phyloP scores from a whole-genome alignment of 2,329 filamentous ascomycete species.

The Hypoxylon sp. region DNA sequence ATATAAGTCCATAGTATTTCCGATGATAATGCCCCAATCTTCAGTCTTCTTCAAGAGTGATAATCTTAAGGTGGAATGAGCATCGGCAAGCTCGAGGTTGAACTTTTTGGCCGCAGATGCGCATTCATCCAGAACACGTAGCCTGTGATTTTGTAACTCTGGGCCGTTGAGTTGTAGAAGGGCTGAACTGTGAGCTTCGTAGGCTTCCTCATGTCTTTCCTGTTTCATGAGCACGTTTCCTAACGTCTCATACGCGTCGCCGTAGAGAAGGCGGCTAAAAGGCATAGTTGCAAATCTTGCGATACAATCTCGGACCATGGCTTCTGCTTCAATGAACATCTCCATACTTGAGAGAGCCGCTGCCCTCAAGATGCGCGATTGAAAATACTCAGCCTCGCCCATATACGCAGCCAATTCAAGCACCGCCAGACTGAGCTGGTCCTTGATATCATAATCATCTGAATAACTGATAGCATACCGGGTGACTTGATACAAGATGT shows the following conservation, averaged over 20 bases:
- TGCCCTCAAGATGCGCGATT: neutral
- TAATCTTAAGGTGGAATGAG: conserved; percentile 6
- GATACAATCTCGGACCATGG: conserved; percentile 4
- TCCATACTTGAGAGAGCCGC: neutral
- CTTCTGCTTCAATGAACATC: neutral
- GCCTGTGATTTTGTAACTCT: neutral
- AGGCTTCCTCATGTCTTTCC: conserved; percentile 21
- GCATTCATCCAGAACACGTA: neutral
- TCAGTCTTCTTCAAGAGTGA: neutral
- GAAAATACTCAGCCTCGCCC: neutral
- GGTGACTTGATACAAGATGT: neutral
- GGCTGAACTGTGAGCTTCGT: conserved; percentile 10
- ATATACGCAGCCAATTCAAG: conserved; percentile 2
- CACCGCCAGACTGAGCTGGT: conserved; percentile 7
- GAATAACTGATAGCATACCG: neutral
- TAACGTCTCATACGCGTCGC: neutral
- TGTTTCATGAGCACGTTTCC: neutral
- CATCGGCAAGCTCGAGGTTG: conserved; percentile 19
- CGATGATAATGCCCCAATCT: neutral
- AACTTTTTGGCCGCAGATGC: conserved; percentile 1
- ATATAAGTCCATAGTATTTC: neutral
- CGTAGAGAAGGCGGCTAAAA: neutral
- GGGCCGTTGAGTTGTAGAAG: neutral
- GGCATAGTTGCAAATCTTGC: neutral
- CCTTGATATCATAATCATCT: neutral